Percentiles rank a stretch among this genome's conserved stretches.
phyloP scores from a whole-genome alignment of 139 green algal species.

The Chlamydomonas eustigma region DNA sequence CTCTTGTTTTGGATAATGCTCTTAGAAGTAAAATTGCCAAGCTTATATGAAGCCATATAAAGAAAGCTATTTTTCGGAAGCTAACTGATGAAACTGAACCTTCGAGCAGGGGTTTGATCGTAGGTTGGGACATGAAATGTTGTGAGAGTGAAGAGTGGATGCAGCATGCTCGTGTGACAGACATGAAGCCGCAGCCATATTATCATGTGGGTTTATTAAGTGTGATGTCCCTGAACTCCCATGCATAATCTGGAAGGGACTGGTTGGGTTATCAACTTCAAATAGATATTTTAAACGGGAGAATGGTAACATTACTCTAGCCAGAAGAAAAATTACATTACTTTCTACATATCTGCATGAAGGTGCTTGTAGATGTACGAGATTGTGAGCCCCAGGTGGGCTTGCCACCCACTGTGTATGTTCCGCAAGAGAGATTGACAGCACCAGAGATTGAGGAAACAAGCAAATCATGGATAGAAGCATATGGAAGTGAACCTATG shows the following conservation, averaged over 20 bases:
- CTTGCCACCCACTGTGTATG: constrained; percentile 68
- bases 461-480: constrained; percentile 23
- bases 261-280: too few relatives aligned
- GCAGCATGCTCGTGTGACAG: constrained; percentile 16
- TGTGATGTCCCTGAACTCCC: too few relatives aligned
- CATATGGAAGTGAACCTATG: constrained; percentile 43
- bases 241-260: too few relatives aligned
- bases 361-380: constrained; percentile 68
- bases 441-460: constrained; percentile 43
- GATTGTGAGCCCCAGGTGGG: constrained; percentile 43
- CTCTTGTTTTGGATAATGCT: too few relatives aligned
- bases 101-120: constrained; percentile 57
- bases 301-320: too few relatives aligned
- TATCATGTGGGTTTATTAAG: constrained; percentile 53
- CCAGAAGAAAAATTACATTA: too few relatives aligned
- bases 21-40: too few relatives aligned
- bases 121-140: constrained; percentile 70
- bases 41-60: too few relatives aligned
- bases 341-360: constrained; percentile 31
- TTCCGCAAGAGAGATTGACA: constrained; percentile 54
- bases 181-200: constrained; percentile 34
- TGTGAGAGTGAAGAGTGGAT: constrained; percentile 74
- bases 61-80: constrained; percentile 11
- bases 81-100: constrained; percentile 18
- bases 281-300: too few relatives aligned